Conservation (phyloP, 257 asterid species). For the Solanum peruvianum region DNA sequence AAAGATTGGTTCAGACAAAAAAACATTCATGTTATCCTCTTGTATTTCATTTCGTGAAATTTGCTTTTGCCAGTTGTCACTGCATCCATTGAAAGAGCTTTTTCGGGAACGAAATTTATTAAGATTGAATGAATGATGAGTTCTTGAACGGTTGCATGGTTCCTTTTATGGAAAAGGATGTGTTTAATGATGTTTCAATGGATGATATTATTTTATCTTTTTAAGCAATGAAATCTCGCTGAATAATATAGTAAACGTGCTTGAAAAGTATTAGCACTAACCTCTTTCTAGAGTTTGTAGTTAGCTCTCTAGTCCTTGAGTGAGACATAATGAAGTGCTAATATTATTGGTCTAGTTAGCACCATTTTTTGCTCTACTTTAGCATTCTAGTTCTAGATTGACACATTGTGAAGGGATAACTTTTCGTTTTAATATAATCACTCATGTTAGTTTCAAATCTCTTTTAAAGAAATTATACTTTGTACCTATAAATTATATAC, state of each 20-base stretch:
- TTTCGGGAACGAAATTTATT: background rate
- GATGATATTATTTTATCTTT: background rate
- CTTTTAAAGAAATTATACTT: too few species aligned
- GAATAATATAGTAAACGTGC: background rate
- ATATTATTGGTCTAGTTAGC: background rate
- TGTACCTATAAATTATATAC: too few species aligned
- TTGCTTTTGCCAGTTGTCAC: background rate
- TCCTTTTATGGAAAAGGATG: background rate
- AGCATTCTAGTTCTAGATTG: background rate
- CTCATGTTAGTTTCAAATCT: too few species aligned
- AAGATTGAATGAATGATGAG: background rate
- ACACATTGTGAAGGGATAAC: background rate
- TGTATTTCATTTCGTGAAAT: background rate
- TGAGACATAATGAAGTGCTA: background rate
- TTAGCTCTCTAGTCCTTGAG: background rate
- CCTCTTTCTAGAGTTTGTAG: background rate
- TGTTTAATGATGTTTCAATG: background rate
- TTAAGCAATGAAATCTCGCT: background rate
- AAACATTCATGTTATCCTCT: too few species aligned
- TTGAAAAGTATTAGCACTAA: background rate
- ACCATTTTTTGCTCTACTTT: background rate
- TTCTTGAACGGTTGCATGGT: background rate
- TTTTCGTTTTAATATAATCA: too few species aligned
- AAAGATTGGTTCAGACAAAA: background rate
- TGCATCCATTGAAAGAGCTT: too few species aligned